These are phyloP conservation scores for Pseudocohnilembus persalinus DNA, from an alignment of 169 alveolate genomes.

Conservation along the genomic window DNA sequence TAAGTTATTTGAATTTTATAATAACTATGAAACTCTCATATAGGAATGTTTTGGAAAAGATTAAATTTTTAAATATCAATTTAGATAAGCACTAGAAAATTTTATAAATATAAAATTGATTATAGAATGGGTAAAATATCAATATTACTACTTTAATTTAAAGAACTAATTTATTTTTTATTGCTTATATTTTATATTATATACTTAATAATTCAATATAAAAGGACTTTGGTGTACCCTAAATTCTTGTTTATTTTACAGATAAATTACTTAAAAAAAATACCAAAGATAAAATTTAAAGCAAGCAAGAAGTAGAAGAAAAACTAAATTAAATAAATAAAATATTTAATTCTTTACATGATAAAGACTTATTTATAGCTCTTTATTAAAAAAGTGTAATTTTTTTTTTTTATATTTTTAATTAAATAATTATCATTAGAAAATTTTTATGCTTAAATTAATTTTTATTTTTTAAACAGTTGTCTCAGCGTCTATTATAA, in stretches of 20 bases:
- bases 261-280: conserved; percentile 12
- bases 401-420: no score
- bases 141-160: neutral
- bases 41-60: neutral
- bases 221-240: conserved; percentile 21
- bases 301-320: conserved; percentile 5
- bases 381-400: neutral
- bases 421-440: no score
- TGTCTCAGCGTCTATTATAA: neutral
- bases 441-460: neutral
- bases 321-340: conserved; percentile 11
- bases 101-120: conserved; percentile 21
- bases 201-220: neutral
- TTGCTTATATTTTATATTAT: neutral
- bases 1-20: neutral
- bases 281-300: neutral
- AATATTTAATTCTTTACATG: conserved; percentile 9
- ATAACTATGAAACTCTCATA: conserved; percentile 1
- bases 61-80: neutral
- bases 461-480: neutral
- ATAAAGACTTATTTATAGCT: conserved; percentile 14
- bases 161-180: no score
- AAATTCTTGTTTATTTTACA: conserved; percentile 14
- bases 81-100: conserved; percentile 5
- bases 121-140: neutral